A percentile compares a stretch with the other conserved stretches of the same genome.
These are phyloP conservation scores for Tolypocladium tropicale DNA, from an alignment of 2,329 filamentous ascomycete species.

Conservation along the genomic window DNA sequence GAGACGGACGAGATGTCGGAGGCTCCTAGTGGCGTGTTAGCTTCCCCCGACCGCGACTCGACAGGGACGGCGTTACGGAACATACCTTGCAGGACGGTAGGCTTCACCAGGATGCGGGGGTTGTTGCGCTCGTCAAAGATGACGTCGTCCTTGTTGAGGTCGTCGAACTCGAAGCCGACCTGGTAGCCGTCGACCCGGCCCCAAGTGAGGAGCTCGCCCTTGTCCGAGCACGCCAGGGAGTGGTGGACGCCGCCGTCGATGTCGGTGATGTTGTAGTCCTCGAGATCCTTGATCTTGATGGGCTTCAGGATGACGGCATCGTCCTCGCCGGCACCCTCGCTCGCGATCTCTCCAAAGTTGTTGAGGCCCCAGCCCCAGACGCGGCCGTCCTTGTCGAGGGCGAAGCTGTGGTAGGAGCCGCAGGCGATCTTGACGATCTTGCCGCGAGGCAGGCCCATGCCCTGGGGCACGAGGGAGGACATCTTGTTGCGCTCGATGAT, in stretches of 20 bases:
- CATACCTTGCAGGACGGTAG: constrained; percentile 33
- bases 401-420: constrained; percentile 77
- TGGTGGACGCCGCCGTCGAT: constrained; percentile 68
- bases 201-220: constrained; percentile 50
- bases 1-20: constrained; percentile 45
- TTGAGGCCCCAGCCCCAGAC: constrained; percentile 82
- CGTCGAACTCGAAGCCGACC: constrained; percentile 45
- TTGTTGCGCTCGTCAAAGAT: constrained; percentile 52
- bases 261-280: constrained; percentile 50
- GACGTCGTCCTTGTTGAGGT: constrained; percentile 38
- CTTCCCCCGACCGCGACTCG: neutral
- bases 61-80: neutral
- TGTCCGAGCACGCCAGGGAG: constrained; percentile 51
- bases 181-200: constrained; percentile 45
- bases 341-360: constrained; percentile 72
- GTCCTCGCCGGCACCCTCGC: constrained; percentile 38
- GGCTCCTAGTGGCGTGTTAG: constrained; percentile 20
- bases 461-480: constrained; percentile 49
- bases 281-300: constrained; percentile 54
- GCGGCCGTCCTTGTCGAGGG: constrained; percentile 57
- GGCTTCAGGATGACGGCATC: constrained; percentile 64
- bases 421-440: constrained; percentile 44
- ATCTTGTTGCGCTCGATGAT: constrained; percentile 54
- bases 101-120: constrained; percentile 51
- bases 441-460: constrained; percentile 46